These are phyloP conservation scores for Helicostylum pulchrum DNA, from an alignment of 192 early-diverging fungal genomes.

Conservation along the genomic window DNA sequence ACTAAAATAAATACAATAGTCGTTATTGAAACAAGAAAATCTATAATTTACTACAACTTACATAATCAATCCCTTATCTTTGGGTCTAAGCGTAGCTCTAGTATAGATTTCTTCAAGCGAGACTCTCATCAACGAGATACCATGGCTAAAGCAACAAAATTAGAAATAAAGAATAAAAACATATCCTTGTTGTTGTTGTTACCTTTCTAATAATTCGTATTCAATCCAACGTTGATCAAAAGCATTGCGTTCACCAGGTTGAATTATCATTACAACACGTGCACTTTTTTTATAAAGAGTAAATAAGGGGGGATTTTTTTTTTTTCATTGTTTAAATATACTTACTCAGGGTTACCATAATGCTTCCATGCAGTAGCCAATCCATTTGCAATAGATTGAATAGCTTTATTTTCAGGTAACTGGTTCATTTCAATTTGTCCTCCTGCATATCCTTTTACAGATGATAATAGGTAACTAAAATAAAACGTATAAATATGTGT, in stretches of 20 bases:
- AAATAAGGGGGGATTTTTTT: background rate
- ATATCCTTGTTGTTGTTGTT: background rate
- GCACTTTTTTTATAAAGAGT: slow-evolving; percentile 42
- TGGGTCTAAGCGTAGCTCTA: slow-evolving; percentile 55
- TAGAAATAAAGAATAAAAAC: background rate
- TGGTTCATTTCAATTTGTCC: slow-evolving; percentile 37
- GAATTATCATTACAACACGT: slow-evolving; percentile 83
- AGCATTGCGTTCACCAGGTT: slow-evolving; percentile 88
- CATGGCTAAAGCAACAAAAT: slow-evolving; percentile 46
- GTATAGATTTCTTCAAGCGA: slow-evolving; percentile 67
- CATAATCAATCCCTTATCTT: slow-evolving; percentile 61
- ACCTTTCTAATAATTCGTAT: slow-evolving; percentile 65
- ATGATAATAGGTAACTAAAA: slow-evolving; percentile 47
- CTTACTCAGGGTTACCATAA: slow-evolving; percentile 57
- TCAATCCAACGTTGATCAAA: slow-evolving; percentile 93
- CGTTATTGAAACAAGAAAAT: background rate
- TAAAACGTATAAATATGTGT: background rate
- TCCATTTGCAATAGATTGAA: slow-evolving; percentile 68
- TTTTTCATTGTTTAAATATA: background rate
- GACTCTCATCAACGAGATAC: slow-evolving; percentile 57
- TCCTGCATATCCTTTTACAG: slow-evolving; percentile 43
- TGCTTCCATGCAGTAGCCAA: slow-evolving; percentile 67
- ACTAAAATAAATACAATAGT: slow-evolving; percentile 37
- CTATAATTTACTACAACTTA: slow-evolving; percentile 39
- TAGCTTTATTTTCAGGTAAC: slow-evolving; percentile 66